Conservation (phyloP, 306 rosid genomes). For the Dalbergia cochinchinensis region DNA sequence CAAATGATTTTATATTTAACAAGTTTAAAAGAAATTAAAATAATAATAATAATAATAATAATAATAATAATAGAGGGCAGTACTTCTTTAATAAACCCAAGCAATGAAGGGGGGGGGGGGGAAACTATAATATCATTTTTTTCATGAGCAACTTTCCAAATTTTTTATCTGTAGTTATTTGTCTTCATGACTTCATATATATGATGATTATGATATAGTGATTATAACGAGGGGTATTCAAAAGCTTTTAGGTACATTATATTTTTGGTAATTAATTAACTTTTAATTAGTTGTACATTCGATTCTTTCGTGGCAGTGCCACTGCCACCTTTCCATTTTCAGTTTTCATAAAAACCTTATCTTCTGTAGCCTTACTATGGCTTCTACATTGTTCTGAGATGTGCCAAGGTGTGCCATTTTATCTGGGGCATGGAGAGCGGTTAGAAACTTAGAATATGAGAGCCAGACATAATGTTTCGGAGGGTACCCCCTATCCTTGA, state of each 20-base stretch:
- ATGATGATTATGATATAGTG: constrained; percentile 17
- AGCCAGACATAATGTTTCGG: constrained; percentile 52
- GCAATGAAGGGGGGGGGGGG: no score
- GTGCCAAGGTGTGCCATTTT: constrained; percentile 42
- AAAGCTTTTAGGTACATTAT: constrained; percentile 7
- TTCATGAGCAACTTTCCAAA: constrained; percentile 17
- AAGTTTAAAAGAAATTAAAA: not conserved
- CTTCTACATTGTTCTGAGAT: constrained; percentile 52
- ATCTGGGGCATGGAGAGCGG: constrained; percentile 25
- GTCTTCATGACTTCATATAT: constrained; percentile 33
- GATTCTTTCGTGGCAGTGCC: constrained; percentile 30
- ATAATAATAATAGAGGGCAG: not conserved
- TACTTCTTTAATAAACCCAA: not conserved
- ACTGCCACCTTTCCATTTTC: constrained; percentile 24
- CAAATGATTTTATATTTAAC: no score
- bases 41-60: no score
- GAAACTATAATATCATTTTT: not conserved
- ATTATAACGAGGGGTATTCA: constrained; percentile 23
- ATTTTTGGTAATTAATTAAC: not conserved
- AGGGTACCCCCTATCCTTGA: constrained; percentile 30
- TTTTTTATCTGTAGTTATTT: not conserved
- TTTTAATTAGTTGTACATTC: not conserved
- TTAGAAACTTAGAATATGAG: not conserved
- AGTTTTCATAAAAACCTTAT: constrained; percentile 37
- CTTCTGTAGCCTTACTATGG: constrained; percentile 33